A percentile compares a stretch with the other conserved stretches of the same genome.
These are phyloP conservation scores for Plasmodium knowlesi DNA, from an alignment of 169 alveolate species.

Conservation along the genomic window DNA sequence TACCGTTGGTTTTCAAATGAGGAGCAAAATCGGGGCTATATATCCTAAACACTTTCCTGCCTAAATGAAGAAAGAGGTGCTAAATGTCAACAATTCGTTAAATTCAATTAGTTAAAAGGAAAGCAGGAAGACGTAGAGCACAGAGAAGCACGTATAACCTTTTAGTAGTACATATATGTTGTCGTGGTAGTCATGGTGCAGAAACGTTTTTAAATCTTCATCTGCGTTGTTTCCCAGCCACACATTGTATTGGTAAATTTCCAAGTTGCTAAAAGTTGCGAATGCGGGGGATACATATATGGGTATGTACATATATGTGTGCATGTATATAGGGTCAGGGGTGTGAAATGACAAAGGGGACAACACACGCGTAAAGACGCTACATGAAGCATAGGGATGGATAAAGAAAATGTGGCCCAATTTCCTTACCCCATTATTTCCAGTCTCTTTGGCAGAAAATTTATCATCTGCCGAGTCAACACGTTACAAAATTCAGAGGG, in stretches of 20 bases:
- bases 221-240: conserved; percentile 73
- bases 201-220: conserved; percentile 64
- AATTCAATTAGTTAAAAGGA: neutral
- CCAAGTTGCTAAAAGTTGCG: conserved; percentile 49
- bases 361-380: neutral
- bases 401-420: neutral
- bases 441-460: conserved; percentile 51
- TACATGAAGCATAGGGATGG: neutral
- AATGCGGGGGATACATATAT: neutral
- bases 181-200: conserved; percentile 75
- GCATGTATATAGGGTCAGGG: neutral
- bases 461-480: conserved; percentile 61
- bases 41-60: conserved; percentile 69
- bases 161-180: conserved; percentile 68
- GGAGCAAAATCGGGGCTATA: conserved; percentile 75
- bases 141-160: conserved; percentile 11
- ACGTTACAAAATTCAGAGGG: conserved; percentile 72
- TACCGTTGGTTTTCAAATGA: conserved; percentile 60
- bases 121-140: neutral
- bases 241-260: conserved; percentile 61
- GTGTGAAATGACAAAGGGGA: neutral
- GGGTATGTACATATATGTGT: neutral
- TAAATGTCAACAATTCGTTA: neutral
- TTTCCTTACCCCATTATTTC: conserved; percentile 71
- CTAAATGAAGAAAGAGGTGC: conserved; percentile 25